These are phyloP conservation scores for Aspergillus awamori DNA, from an alignment of 2,329 filamentous ascomycete species.

Conservation along the genomic window DNA sequence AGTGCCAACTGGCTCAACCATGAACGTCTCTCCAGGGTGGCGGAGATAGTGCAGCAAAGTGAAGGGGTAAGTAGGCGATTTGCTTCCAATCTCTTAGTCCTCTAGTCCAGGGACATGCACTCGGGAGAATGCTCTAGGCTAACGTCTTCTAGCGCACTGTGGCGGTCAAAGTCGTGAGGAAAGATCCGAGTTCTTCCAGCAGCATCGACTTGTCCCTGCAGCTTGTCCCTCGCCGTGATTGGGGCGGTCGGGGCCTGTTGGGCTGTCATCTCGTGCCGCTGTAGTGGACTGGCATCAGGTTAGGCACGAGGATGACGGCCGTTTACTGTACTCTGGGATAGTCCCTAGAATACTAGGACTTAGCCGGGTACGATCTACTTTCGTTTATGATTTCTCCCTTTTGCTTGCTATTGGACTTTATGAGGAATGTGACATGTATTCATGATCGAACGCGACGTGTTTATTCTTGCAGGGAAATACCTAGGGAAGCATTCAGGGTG, in stretches of 20 bases:
- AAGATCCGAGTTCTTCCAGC: slow-evolving; percentile 48
- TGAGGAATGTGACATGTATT: slow-evolving; percentile 25
- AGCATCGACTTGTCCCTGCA: slow-evolving; percentile 65
- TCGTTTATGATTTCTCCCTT: slow-evolving; percentile 5
- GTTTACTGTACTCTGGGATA: neutral
- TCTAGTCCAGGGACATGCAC: neutral
- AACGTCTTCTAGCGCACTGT: slow-evolving; percentile 62
- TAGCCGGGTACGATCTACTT: neutral
- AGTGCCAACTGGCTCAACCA: slow-evolving; percentile 82
- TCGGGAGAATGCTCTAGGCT: neutral
- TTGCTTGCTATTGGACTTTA: slow-evolving; percentile 1
- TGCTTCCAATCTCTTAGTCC: neutral
- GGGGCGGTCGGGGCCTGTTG: slow-evolving; percentile 87
- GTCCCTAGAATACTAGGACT: neutral
- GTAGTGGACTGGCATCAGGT: slow-evolving; percentile 46
- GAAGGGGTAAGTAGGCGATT: slow-evolving; percentile 69
- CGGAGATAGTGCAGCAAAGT: slow-evolving; percentile 85
- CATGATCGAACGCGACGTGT: slow-evolving; percentile 11
- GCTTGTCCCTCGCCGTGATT: slow-evolving; percentile 75
- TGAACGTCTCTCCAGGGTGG: slow-evolving; percentile 80
- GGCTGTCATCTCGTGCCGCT: slow-evolving; percentile 88
- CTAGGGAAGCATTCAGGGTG: slow-evolving; percentile 12
- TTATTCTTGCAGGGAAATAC: slow-evolving; percentile 10
- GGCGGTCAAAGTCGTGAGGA: slow-evolving; percentile 66
- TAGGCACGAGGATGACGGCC: too few relatives aligned